Evolutionary conservation across 768 basidiomycete genomes (phyloP).

Genomic region (Fomitopsis pulvina): DNA sequence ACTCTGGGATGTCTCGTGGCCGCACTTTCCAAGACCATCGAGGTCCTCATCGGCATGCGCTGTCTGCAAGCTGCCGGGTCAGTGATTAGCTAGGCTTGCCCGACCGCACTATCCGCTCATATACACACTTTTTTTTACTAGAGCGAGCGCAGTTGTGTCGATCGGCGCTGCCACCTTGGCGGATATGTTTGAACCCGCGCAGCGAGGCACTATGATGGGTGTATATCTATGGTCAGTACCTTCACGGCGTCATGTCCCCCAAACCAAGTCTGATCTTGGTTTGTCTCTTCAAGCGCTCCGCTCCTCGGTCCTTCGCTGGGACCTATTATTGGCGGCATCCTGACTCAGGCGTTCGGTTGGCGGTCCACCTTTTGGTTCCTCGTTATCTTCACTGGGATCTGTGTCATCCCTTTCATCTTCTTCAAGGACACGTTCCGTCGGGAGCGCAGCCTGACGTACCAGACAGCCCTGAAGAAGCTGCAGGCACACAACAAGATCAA

Average conservation of each 20-base stretch:
- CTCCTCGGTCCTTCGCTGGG: conserved; percentile 67
- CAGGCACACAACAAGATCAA: conserved; percentile 21
- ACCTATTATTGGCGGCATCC: conserved; percentile 64
- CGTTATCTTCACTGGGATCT: conserved; percentile 49
- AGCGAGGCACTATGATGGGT: conserved; percentile 75
- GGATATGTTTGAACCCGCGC: conserved; percentile 68
- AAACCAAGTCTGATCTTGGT: neutral
- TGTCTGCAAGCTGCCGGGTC: conserved; percentile 63
- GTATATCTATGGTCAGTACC: conserved; percentile 48
- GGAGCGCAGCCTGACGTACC: conserved; percentile 79
- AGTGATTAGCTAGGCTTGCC: neutral
- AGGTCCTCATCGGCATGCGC: conserved; percentile 62
- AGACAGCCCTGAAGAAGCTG: conserved; percentile 46
- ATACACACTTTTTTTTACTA: neutral
- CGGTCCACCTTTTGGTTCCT: conserved; percentile 82
- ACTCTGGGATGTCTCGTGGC: conserved; percentile 53
- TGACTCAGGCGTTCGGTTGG: conserved; percentile 70
- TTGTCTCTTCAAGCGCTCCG: conserved; percentile 48
- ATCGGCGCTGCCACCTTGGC: conserved; percentile 76
- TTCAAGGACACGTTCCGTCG: conserved; percentile 83
- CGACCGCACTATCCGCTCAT: too few species aligned
- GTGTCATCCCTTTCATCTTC: conserved; percentile 50
- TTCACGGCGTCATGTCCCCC: neutral
- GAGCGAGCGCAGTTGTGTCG: conserved; percentile 52
- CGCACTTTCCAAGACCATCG: conserved; percentile 47